Evolutionary conservation across 768 basidiomycete genomes (phyloP).

Genomic region (Hemileccinum impolitum): DNA sequence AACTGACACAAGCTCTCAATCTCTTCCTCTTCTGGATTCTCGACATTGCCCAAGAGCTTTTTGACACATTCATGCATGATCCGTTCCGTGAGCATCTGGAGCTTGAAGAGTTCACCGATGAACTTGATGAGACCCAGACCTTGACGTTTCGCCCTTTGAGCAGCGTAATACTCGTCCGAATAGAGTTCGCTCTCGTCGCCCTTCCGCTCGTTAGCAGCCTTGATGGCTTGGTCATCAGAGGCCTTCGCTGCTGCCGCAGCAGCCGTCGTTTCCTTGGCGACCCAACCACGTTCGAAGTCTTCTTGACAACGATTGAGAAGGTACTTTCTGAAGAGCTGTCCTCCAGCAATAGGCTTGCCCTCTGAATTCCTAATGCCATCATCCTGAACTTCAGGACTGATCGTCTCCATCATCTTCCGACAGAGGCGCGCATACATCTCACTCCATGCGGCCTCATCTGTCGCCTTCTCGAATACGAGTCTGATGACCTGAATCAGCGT

Average conservation of each 20-base stretch:
- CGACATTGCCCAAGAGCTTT: conserved; percentile 89
- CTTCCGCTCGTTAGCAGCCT: conserved; percentile 60
- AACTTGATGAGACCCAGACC: conserved; percentile 97
- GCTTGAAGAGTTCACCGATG: conserved; percentile 97
- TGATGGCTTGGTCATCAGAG: conserved; percentile 77
- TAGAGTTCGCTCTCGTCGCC: conserved; percentile 70
- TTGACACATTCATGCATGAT: conserved; percentile 99
- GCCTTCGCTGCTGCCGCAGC: conserved; percentile 85
- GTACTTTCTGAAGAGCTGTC: conserved; percentile 95
- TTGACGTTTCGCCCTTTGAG: conserved; percentile 95
- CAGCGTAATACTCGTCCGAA: conserved; percentile 94
- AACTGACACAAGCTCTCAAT: conserved; percentile 95
- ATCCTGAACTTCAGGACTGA: conserved; percentile 84
- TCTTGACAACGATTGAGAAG: conserved; percentile 95
- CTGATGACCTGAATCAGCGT: conserved; percentile 95
- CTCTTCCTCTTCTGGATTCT: conserved; percentile 96
- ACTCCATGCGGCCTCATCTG: conserved; percentile 92
- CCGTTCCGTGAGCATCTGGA: conserved; percentile 96
- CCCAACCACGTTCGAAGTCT: conserved; percentile 96
- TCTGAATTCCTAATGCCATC: conserved; percentile 78
- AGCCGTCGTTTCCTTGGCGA: conserved; percentile 80
- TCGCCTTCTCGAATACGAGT: conserved; percentile 96
- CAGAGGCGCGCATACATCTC: conserved; percentile 98
- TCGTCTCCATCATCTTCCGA: conserved; percentile 92
- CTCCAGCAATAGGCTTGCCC: conserved; percentile 88